A percentile compares a stretch with the other conserved stretches of the same genome.
phyloP scores from a whole-genome alignment of 345 rosid species.

The Angophora floribunda region DNA sequence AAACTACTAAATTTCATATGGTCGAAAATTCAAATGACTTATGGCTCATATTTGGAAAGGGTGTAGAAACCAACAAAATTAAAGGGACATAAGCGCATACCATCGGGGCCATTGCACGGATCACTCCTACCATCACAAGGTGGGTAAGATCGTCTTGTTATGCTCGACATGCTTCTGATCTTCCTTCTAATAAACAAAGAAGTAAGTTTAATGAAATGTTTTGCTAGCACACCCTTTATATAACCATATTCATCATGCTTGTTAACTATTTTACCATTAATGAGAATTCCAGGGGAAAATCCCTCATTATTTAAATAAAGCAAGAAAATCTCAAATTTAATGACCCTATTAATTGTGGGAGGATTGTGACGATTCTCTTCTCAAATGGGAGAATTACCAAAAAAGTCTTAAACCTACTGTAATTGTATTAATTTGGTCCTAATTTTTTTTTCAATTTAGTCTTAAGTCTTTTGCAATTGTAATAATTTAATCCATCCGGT shows the following conservation, averaged over 20 bases:
- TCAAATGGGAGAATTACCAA: too few species aligned
- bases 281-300: not conserved
- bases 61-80: not conserved
- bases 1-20: not conserved
- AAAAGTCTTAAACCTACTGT: too few species aligned
- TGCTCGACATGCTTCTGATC: not conserved
- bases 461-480: too few species aligned
- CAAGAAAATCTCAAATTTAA: not conserved
- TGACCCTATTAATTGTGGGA: not conserved
- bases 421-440: too few species aligned
- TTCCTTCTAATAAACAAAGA: not conserved
- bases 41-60: not conserved
- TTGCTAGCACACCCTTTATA: not conserved
- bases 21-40: not conserved
- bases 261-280: not conserved
- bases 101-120: not conserved
- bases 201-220: not conserved
- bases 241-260: not conserved
- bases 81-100: not conserved
- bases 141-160: not conserved
- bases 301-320: not conserved
- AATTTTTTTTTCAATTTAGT: too few species aligned
- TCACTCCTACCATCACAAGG: not conserved
- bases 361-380: too few species aligned
- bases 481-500: too few species aligned